Evolutionary conservation across 73 alveolate species (phyloP), one percentile per base, ranked within the genome.

Genomic region (Paramecium primaurelia): DNA sequence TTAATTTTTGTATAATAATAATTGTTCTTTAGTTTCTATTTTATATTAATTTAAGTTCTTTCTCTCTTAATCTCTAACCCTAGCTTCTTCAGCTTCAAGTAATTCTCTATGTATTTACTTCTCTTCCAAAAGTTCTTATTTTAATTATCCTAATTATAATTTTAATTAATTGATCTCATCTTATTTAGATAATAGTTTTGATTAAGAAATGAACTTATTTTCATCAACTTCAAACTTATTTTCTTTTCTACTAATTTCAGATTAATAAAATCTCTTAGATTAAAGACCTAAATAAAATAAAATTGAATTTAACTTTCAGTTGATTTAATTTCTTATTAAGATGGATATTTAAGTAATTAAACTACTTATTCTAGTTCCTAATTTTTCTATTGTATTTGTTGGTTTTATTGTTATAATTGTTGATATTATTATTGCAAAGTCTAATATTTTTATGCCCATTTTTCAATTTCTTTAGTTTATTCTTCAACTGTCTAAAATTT

Each of bases 401-500:
- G 4, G 1, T 3, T 64, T 18, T 28, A 11, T 28, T 64, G 9
- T 6, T 64, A 11, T 20, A 64, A 34, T 64, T 64, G 22, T 14
- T 64, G 11, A 34, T 64, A 25, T 26, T 64, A 64, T 64, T 64
- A 26, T 32, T 32, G 30, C 32, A 64, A 28, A 64, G 9, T 64
- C 22, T 64, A 64, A 32, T 25, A 28, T 64, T 64, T 64, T 8
- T 28, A 3, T 0, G 84, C 84, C 84, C 84, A 64, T 64, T 64
- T 64, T 64, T 64, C 84, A 64, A 64, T 64, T 64, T 64, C 84
- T 28, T 34, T 28, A 64, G 84, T 64, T 64, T 64, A 34, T 32
- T 64, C 84, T 64, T 64, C 84, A 32, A 64, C 84, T 34, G 84
- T 64, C 84, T 64, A 64, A 64, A 64, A 54, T 64, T 64, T 64